These are phyloP conservation scores for Phytophthora tentaculata DNA, from an alignment of 352 stramenopile species.

Conservation along the genomic window DNA sequence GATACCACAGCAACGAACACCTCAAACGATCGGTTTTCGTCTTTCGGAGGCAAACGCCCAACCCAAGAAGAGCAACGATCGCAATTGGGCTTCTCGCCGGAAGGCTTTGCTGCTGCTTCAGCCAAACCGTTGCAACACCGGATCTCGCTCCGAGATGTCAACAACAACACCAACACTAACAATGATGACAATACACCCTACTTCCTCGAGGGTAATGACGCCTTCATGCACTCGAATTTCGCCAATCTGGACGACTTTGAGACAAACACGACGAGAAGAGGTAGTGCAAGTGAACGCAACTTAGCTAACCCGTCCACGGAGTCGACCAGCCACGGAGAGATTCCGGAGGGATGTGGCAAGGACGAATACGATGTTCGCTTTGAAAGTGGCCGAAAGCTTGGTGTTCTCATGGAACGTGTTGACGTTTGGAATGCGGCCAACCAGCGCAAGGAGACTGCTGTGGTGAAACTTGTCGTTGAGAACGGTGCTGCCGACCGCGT, in stretches of 20 bases:
- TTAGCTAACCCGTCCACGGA: slow-evolving; percentile 12
- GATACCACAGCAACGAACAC: slow-evolving; percentile 9
- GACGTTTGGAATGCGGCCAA: slow-evolving; percentile 70
- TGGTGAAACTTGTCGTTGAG: slow-evolving; percentile 85
- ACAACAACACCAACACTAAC: slow-evolving; percentile 18
- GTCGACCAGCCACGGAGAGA: slow-evolving; percentile 18
- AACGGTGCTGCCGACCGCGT: slow-evolving; percentile 77
- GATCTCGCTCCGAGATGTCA: slow-evolving; percentile 56
- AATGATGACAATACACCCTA: slow-evolving; percentile 56
- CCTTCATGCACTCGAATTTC: slow-evolving; percentile 69
- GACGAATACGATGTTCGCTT: slow-evolving; percentile 85
- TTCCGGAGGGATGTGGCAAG: slow-evolving; percentile 44
- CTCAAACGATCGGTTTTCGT: slow-evolving; percentile 42
- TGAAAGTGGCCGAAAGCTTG: slow-evolving; percentile 75
- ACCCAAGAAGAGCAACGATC: slow-evolving; percentile 73
- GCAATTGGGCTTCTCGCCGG: slow-evolving; percentile 60
- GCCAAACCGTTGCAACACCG: slow-evolving; percentile 22
- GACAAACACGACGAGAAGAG: slow-evolving; percentile 12
- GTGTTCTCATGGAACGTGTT: slow-evolving; percentile 85
- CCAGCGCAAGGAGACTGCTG: slow-evolving; percentile 62
- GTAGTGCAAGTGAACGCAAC: slow-evolving; percentile 13
- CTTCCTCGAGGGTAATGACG: slow-evolving; percentile 66
- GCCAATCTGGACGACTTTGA: slow-evolving; percentile 69
- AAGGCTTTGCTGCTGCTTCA: slow-evolving; percentile 45
- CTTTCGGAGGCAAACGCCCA: slow-evolving; percentile 46